phyloP scores from a whole-genome alignment of 2,329 filamentous ascomycete genomes.

The Sporothrix pallida region DNA sequence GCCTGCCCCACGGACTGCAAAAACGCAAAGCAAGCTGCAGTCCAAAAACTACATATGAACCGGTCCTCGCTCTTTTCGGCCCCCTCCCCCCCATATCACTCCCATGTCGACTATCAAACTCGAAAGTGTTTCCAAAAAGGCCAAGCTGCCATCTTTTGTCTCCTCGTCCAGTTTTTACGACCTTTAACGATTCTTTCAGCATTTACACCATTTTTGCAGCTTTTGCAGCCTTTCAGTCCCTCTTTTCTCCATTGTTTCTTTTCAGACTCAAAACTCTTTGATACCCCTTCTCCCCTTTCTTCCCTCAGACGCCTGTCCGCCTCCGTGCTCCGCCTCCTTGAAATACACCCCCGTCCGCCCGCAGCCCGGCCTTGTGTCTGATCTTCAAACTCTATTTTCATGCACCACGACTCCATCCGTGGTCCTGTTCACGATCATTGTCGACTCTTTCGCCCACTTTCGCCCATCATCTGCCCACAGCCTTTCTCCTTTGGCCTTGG shows the following conservation, averaged over 20 bases:
- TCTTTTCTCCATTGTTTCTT: background rate
- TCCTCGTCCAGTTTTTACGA: constrained; percentile 41
- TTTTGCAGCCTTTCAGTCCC: constrained; percentile 35
- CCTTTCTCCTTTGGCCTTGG: background rate
- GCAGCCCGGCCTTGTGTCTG: constrained; percentile 40
- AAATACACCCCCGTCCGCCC: constrained; percentile 19
- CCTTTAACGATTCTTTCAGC: constrained; percentile 42
- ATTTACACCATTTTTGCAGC: constrained; percentile 34
- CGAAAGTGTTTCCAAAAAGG: constrained; percentile 44
- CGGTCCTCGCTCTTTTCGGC: constrained; percentile 28
- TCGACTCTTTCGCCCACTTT: background rate
- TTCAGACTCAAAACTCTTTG: background rate
- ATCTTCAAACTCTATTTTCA: constrained; percentile 41
- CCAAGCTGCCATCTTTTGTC: constrained; percentile 39
- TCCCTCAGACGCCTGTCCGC: constrained; percentile 24
- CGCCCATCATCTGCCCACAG: background rate
- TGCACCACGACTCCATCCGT: constrained; percentile 22
- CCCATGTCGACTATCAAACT: constrained; percentile 50
- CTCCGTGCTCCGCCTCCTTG: constrained; percentile 45
- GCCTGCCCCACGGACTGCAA: background rate
- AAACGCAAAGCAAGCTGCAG: background rate
- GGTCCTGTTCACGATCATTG: constrained; percentile 15
- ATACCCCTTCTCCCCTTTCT: constrained; percentile 10
- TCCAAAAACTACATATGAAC: constrained; percentile 30
- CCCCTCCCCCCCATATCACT: constrained; percentile 33